A percentile compares a stretch with the other conserved stretches of the same genome.
These are phyloP conservation scores for Chaetomium globosum DNA, from an alignment of 2,329 filamentous ascomycete genomes.

Conservation along the genomic window DNA sequence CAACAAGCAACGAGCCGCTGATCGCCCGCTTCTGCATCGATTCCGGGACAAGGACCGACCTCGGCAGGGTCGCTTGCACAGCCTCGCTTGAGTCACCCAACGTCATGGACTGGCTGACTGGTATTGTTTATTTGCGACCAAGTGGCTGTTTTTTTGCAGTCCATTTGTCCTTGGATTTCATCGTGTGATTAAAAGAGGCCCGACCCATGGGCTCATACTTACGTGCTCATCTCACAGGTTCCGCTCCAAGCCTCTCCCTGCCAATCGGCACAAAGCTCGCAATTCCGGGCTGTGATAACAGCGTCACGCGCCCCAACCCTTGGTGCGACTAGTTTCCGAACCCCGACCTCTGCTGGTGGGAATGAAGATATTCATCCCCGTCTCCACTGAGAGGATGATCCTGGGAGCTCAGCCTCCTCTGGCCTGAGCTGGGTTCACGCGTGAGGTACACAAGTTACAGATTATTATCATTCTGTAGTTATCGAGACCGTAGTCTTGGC, in stretches of 20 bases:
- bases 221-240: conserved; percentile 20
- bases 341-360: background rate
- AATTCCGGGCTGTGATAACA: conserved; percentile 12
- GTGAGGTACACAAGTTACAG: too few relatives aligned
- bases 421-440: background rate
- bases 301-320: conserved; percentile 20
- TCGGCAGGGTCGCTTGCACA: conserved; percentile 12
- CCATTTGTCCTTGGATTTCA: background rate
- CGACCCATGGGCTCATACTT: conserved; percentile 21
- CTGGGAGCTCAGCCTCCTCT: background rate
- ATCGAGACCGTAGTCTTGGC: too few relatives aligned
- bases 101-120: background rate
- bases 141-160: background rate
- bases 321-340: background rate
- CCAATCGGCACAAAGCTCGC: conserved; percentile 21
- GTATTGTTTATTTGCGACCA: background rate
- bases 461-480: too few relatives aligned
- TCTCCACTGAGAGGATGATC: conserved; percentile 3
- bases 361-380: conserved; percentile 12
- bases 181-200: conserved; percentile 9
- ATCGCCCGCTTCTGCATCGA: conserved; percentile 3
- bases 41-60: conserved; percentile 12
- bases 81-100: conserved; percentile 15
- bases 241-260: conserved; percentile 11
- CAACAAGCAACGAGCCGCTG: background rate